Percentiles rank a stretch among this genome's conserved stretches.
Evolutionary conservation across 2,329 filamentous ascomycete species (phyloP).

Genomic region (Leptographium wingfieldii): DNA sequence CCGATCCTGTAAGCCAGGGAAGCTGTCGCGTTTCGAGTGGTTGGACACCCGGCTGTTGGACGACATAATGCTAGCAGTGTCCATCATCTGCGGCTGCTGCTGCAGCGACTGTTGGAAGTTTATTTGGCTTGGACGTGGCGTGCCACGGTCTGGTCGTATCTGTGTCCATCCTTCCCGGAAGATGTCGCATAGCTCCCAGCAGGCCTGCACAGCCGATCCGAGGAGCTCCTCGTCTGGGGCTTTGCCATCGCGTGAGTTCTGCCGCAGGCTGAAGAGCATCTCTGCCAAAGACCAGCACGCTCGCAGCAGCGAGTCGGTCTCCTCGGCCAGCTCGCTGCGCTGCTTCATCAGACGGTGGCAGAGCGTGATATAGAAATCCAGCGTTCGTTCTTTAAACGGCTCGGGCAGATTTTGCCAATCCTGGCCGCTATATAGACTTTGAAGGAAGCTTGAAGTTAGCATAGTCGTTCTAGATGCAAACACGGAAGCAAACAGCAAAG

Average conservation of each 20-base stretch:
- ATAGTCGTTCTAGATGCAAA: not conserved
- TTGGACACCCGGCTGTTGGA: not conserved
- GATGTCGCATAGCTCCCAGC: slow-evolving; percentile 88
- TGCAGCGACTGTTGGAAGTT: slow-evolving; percentile 41
- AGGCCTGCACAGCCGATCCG: slow-evolving; percentile 79
- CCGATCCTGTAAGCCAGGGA: slow-evolving; percentile 32
- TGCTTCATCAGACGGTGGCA: slow-evolving; percentile 97
- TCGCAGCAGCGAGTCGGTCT: slow-evolving; percentile 71
- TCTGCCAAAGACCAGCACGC: slow-evolving; percentile 87
- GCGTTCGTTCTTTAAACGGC: slow-evolving; percentile 73
- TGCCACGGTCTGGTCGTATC: slow-evolving; percentile 72
- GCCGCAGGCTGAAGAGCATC: slow-evolving; percentile 82
- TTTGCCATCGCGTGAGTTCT: slow-evolving; percentile 64
- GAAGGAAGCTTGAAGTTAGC: not conserved
- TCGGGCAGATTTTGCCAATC: slow-evolving; percentile 68
- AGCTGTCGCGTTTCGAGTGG: slow-evolving; percentile 37
- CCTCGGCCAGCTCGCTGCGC: slow-evolving; percentile 60
- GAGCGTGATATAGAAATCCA: slow-evolving; percentile 89
- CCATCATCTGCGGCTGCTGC: not conserved
- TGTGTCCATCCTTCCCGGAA: slow-evolving; percentile 90
- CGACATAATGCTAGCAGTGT: not conserved
- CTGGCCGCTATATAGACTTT: slow-evolving; percentile 74
- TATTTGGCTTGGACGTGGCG: slow-evolving; percentile 68
- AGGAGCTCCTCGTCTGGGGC: slow-evolving; percentile 70
- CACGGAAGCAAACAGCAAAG: not conserved